These are phyloP conservation scores for Annulohypoxylon truncatum DNA, from an alignment of 2,329 filamentous ascomycete species.

Conservation along the genomic window DNA sequence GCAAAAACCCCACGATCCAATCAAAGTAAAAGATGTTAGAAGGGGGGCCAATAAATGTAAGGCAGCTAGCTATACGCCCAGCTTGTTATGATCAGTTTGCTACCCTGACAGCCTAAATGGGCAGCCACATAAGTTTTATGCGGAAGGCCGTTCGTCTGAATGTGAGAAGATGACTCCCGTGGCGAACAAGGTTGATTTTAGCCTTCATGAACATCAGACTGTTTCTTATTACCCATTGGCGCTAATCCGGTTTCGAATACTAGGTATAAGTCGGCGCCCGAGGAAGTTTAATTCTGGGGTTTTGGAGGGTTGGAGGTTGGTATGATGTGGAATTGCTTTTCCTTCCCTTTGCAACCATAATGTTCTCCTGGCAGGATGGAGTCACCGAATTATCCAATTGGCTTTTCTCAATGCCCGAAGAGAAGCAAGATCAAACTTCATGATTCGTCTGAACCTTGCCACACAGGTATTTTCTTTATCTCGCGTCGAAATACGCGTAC, in stretches of 20 bases:
- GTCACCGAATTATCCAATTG: slow-evolving; percentile 10
- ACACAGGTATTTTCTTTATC: slow-evolving; percentile 2
- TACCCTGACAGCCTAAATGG: background rate
- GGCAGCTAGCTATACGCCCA: background rate
- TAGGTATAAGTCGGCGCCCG: slow-evolving; percentile 17
- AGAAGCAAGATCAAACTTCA: background rate
- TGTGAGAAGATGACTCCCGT: background rate
- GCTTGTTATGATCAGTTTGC: slow-evolving; percentile 3
- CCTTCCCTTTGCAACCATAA: slow-evolving; percentile 19
- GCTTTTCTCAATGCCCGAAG: background rate
- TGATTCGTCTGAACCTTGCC: slow-evolving; percentile 15
- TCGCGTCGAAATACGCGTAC: background rate
- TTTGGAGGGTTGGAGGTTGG: background rate
- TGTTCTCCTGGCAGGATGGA: slow-evolving; percentile 1
- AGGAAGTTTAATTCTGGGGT: slow-evolving; percentile 19
- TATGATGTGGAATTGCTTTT: slow-evolving; percentile 19
- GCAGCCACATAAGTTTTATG: slow-evolving; percentile 26
- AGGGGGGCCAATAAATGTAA: background rate
- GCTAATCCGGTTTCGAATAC: slow-evolving; percentile 7
- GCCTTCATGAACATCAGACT: slow-evolving; percentile 9
- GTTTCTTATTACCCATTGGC: slow-evolving; percentile 8
- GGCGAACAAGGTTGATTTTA: slow-evolving; percentile 16
- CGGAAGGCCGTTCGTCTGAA: slow-evolving; percentile 27
- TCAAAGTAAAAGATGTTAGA: slow-evolving; percentile 11
- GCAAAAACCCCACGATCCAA: slow-evolving; percentile 9